Percentiles rank a stretch among this genome's conserved stretches.
phyloP scores from a whole-genome alignment of 768 basidiomycete species.

The Calocybe indica region DNA sequence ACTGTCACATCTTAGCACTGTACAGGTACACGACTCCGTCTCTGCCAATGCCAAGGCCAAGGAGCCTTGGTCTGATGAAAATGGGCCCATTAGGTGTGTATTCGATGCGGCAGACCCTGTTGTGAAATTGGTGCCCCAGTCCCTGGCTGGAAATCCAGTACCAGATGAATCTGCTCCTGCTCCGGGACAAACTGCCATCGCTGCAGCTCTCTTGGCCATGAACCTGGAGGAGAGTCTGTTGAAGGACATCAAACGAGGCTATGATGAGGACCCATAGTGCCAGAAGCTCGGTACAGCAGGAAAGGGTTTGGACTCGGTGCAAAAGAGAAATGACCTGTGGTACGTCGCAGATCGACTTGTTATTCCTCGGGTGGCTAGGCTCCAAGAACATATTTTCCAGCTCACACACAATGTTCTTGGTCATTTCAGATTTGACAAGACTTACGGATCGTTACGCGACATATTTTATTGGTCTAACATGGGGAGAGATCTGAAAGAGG shows the following conservation, averaged over 20 bases:
- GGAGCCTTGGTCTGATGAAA: too few species aligned
- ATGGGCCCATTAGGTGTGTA: too few species aligned
- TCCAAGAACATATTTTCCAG: slow-evolving; percentile 15
- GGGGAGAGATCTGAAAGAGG: too few species aligned
- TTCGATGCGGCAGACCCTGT: too few species aligned
- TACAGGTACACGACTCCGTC: too few species aligned
- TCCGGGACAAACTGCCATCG: not conserved
- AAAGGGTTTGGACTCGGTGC: not conserved
- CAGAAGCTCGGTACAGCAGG: not conserved
- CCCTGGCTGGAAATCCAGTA: too few species aligned
- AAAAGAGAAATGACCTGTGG: slow-evolving; percentile 10
- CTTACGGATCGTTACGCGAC: too few species aligned
- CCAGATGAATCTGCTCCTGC: too few species aligned
- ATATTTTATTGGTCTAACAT: too few species aligned
- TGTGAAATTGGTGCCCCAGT: too few species aligned
- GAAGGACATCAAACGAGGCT: not conserved
- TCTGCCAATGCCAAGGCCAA: too few species aligned
- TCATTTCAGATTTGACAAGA: too few species aligned
- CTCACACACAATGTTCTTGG: slow-evolving; percentile 23
- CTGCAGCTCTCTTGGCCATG: not conserved
- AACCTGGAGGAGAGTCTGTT: not conserved
- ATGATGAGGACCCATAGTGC: not conserved
- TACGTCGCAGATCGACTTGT: slow-evolving; percentile 15
- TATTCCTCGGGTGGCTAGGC: slow-evolving; percentile 14
- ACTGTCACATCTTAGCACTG: slow-evolving; percentile 13